Evolutionary conservation across 768 basidiomycete species (phyloP), one percentile per base, ranked within the genome.

Genomic region (Leccinum rimulosum): DNA sequence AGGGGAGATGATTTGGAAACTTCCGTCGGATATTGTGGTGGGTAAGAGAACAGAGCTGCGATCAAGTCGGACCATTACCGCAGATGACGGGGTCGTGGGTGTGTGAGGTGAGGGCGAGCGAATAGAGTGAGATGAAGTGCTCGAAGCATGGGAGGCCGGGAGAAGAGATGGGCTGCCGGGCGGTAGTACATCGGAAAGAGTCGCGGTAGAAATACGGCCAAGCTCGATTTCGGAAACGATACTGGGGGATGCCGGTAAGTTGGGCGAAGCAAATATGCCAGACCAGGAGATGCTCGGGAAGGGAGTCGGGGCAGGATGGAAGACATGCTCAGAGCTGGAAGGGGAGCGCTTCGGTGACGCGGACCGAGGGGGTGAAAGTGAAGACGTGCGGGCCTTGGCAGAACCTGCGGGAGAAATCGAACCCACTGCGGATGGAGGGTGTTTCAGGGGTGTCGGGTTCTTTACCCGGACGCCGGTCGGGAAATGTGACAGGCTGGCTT

Each of bases 21-120:
- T 67, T 19, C 60, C 63, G 38, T 69, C 67, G 50, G 69, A 71
- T 60, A 63, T 65, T 5, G 61, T 53, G 47, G 69, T 66, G 9
- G 69, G 66, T 47, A 61, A 66, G 27, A 68, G 15, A n/a, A 40
- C 40, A n/a, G 57, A 9, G 36, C 62, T 68, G 58, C 66, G 69
- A 61, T 68, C 69, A 70, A 61, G 51, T 2, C 35, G 48, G 35
- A 63, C 59, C 27, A 58, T 55, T 22, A 68, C 64, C 38, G 60
- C 40, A 11, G 62, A 57, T 25, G 58, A 61, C 25, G 62, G 62
- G 6, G 60, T 57, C 30, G 43, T 63, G 52, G 67, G 61, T 3
- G 59, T 61, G 28, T 11, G 9, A 8, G 59, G 50, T 55, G 56
- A 55, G 40, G 30, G 28, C 2, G 65, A 56, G 52, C 50, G 61